Base-by-base conservation (phyloP, 1,139 yeast species). In the Debaryomyces singareniensis region DNA sequence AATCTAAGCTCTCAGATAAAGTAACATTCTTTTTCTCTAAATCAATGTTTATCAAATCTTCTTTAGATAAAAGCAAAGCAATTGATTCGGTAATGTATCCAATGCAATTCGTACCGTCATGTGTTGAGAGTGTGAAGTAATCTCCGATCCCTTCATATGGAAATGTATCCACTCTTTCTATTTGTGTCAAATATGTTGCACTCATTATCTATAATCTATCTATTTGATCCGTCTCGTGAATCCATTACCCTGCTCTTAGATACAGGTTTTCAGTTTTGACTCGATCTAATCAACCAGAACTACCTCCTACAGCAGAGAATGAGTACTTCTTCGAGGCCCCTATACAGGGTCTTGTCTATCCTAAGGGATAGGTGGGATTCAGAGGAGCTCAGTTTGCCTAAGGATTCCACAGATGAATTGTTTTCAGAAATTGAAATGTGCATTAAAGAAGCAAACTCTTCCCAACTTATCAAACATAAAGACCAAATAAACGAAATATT, bases 81-180 rank as follows among this genome's bases (percentile, higher is more conserved):
- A 78, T 72, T 1, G 50, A 32, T 0, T 67, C 62, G 2, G 72
- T 52, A 4, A 83, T 45, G 37, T 62, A 70, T 0, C 94, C 94
- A 6, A 83, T 46, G 3, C 53, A 44, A 0, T 53, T 45, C 1
- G 21, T 30, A 1, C 66, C 70, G 36, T 76, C 79, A 39, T 78
- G 84, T 0, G 82, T 58, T 1, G 49, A 21, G 5, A 80, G 59
- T 12, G 38, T 46, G 41, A 61, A 71, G 29, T 63, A 58, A 9
- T 43, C 43, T 4, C 41, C 29, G 3, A 35, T 36, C 10, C 43
- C 47, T 2, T 32, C 30, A 33, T 65, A 67, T 2, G 77, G 67
- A 25, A 68, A 71, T 10, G 65, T 61, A 41, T 80, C 86, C 5
- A 76, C 75, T 21, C 44, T 43, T 5, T 61, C 57, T 5, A 78